Percentiles rank a stretch among this genome's conserved stretches.
These are phyloP conservation scores for Saccharomyces hybrid DNA, from an alignment of 1,139 yeast genomes.

Conservation along the genomic window DNA sequence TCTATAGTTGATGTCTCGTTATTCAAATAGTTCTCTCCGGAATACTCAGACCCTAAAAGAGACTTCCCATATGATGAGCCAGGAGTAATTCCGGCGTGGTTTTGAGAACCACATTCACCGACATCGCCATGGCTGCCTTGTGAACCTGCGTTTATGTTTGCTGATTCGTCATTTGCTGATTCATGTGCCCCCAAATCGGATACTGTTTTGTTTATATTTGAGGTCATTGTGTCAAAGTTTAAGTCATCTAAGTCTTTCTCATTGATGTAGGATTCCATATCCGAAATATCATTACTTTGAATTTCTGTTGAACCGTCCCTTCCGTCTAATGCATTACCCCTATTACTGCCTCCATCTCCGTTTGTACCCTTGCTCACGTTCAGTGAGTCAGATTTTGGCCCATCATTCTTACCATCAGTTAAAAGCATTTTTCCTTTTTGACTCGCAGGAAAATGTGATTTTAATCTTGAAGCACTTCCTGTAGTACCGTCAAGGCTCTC, in stretches of 20 bases:
- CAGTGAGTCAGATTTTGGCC: constrained; percentile 4
- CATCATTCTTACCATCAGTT: constrained; percentile 7
- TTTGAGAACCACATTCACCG: constrained; percentile 26
- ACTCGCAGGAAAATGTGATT: constrained; percentile 12
- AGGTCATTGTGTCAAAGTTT: constrained; percentile 14
- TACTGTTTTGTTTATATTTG: constrained; percentile 5
- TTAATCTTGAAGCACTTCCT: constrained; percentile 13
- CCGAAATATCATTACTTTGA: constrained; percentile 20
- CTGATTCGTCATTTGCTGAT: constrained; percentile 4
- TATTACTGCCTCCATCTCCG: constrained; percentile 6
- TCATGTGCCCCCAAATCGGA: constrained; percentile 5
- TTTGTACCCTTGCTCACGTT: constrained; percentile 1
- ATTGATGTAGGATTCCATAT: constrained; percentile 28
- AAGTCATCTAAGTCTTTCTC: constrained; percentile 25
- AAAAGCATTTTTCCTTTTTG: constrained; percentile 6
- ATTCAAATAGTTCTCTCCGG: constrained; percentile 27
- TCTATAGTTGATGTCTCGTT: constrained; percentile 17
- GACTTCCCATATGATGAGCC: constrained; percentile 35
- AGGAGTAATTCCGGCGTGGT: constrained; percentile 2
- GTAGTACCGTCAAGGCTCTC: constrained; percentile 1
- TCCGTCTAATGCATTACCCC: constrained; percentile 7
- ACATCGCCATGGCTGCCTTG: constrained; percentile 8
- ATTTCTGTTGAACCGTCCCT: constrained; percentile 1
- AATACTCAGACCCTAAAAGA: constrained; percentile 34
- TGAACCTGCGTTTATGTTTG: constrained; percentile 3